Base-by-base conservation (phyloP, 2,329 filamentous ascomycete species). In the Cryphonectria nitschkei region DNA sequence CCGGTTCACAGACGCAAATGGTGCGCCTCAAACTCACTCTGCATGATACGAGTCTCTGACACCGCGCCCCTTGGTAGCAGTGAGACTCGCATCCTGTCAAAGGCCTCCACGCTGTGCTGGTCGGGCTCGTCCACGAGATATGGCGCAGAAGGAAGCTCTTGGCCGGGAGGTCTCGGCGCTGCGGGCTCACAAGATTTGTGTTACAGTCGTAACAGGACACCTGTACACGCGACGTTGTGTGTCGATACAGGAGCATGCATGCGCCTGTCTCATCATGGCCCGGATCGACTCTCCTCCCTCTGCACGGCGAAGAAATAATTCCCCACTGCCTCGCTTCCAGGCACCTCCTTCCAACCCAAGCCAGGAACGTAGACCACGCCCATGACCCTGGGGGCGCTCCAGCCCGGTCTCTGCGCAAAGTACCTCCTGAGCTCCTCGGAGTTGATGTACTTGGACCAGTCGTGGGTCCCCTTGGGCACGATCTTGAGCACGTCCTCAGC, bases 401-500 rank as follows among this genome's bases (percentile, higher is more conserved):
- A 95, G 1, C 82, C 85, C 72, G 82, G 80, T 74, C 83, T 83
- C 69, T 79, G 81, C 68, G 83, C 79, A 74, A 91, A 87, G 79
- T 87, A 85, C 1, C 79, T 82, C 75, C 86, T 83, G 77, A 97
- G 80, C 85, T 98, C 95, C 19, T 88, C 84, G 74, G 93, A 92
- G 78, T 98, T 96, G 75, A 99, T 91, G 82, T 98, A 99, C 83
- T 98, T 97, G 73, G 86, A 86, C 96, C 96, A 99, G 80, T 98
- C 94, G 82, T 99, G 96, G 63, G 96, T 99, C 1, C 96, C 96
- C 74, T 88, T 89, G 13, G 96, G 96, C 70, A 99, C 96, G 73
- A 98, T 93, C 6, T 93, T 86, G 79, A 97, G 76, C 70, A 98
- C 79, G 82, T 96, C 93, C 83, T 99, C 96, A 0, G 96, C 96